phyloP scores from a whole-genome alignment of 148 eudicot genomes.

The Diospyros kaki region DNA sequence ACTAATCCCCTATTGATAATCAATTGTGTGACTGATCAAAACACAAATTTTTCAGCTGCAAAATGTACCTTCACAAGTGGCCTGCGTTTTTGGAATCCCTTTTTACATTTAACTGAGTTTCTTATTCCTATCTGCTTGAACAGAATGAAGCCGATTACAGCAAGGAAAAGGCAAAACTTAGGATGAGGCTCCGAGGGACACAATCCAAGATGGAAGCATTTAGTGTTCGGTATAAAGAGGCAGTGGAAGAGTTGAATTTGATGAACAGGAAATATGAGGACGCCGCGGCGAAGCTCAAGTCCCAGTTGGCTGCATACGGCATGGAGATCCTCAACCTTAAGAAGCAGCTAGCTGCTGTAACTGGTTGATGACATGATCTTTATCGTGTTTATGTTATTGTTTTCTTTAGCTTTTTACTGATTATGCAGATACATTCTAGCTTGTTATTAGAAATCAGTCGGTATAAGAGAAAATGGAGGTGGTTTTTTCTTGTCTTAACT shows the following conservation, averaged over 20 bases:
- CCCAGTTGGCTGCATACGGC: slow-evolving; percentile 45
- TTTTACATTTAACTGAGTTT: too few relatives aligned
- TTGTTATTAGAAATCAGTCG: too few relatives aligned
- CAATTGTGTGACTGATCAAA: too few relatives aligned
- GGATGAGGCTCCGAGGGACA: slow-evolving; percentile 69
- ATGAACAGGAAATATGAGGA: slow-evolving; percentile 60
- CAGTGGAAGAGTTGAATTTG: slow-evolving; percentile 44
- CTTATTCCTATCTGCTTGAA: neutral
- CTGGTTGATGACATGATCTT: slow-evolving; percentile 7
- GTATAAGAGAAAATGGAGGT: too few relatives aligned
- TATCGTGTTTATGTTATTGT: neutral
- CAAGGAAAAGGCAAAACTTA: slow-evolving; percentile 59
- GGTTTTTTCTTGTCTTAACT: too few relatives aligned
- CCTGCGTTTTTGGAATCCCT: too few relatives aligned
- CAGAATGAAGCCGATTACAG: slow-evolving; percentile 39
- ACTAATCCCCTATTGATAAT: neutral
- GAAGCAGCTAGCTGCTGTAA: slow-evolving; percentile 52
- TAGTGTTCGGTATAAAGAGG: slow-evolving; percentile 49
- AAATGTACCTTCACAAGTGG: too few relatives aligned
- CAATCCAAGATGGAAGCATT: slow-evolving; percentile 57
- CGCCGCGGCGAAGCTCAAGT: slow-evolving; percentile 59
- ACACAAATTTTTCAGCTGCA: too few relatives aligned
- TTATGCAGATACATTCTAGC: too few relatives aligned
- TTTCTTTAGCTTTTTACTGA: neutral
- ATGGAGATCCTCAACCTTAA: slow-evolving; percentile 51